These are phyloP conservation scores for Pyronema omphalodes DNA, from an alignment of 495 filamentous ascomycete genomes.

Conservation along the genomic window DNA sequence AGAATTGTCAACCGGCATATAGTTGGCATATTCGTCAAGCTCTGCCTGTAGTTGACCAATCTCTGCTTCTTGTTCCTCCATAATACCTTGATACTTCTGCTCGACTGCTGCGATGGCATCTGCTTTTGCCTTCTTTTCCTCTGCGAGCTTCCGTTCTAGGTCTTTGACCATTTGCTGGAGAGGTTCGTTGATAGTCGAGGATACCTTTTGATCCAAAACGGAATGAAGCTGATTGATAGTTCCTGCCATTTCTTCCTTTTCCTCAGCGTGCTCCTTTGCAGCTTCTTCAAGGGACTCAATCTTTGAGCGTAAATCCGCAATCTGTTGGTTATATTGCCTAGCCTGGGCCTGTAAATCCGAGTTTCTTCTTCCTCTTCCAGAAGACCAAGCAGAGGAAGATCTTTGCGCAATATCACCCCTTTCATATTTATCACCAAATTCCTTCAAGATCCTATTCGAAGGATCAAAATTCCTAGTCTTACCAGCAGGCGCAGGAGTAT, in stretches of 20 bases:
- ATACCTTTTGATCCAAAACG: conserved; percentile 3
- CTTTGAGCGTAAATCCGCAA: neutral
- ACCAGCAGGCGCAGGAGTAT: no score
- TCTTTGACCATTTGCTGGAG: neutral
- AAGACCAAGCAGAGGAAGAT: no score
- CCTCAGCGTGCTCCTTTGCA: conserved; percentile 7
- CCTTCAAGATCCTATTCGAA: no score
- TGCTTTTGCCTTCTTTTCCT: conserved; percentile 8
- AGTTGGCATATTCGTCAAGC: conserved; percentile 21
- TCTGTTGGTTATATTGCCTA: neutral
- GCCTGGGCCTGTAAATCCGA: neutral
- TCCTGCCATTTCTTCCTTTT: conserved; percentile 14
- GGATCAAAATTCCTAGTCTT: no score
- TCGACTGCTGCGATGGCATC: conserved; percentile 5
- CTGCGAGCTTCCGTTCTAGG: conserved; percentile 10
- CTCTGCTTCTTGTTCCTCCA: conserved; percentile 16
- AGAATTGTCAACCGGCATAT: conserved; percentile 21
- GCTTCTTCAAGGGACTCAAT: neutral
- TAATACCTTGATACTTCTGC: conserved; percentile 14
- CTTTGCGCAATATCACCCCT: no score
- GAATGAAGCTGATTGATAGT: conserved; percentile 13
- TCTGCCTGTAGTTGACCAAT: conserved; percentile 20
- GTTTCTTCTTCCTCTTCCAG: no score
- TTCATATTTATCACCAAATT: no score
- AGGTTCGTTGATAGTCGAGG: conserved; percentile 2